These are phyloP conservation scores for Datura wrightii DNA, from an alignment of 257 asterid genomes.

Conservation along the genomic window DNA sequence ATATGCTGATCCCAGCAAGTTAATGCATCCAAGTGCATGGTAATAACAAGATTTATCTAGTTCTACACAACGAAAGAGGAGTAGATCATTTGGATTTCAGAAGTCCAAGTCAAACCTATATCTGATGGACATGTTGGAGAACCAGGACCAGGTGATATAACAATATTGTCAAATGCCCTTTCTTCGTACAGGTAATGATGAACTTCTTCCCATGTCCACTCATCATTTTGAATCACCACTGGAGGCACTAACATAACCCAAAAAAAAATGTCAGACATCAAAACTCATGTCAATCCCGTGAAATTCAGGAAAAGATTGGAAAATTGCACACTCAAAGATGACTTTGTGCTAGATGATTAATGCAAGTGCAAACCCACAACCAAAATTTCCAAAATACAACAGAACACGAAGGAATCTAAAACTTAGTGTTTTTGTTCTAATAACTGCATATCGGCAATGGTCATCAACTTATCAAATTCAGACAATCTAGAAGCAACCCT, in stretches of 20 bases:
- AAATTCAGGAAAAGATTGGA: constrained; percentile 11
- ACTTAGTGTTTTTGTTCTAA: background rate
- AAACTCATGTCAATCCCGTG: background rate
- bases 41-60: constrained; percentile 18
- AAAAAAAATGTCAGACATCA: background rate
- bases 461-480: constrained; percentile 12
- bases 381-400: constrained; percentile 14
- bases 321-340: constrained; percentile 19
- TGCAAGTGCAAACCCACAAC: background rate
- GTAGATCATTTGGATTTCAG: background rate
- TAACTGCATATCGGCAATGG: background rate
- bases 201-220: constrained; percentile 93
- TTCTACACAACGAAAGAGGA: constrained; percentile 25
- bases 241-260: constrained; percentile 79
- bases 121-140: constrained; percentile 89
- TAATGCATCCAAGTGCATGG: background rate
- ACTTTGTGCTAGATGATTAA: constrained; percentile 24
- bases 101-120: constrained; percentile 61
- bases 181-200: constrained; percentile 72
- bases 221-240: constrained; percentile 87
- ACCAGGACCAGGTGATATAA: constrained; percentile 99
- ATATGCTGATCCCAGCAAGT: background rate
- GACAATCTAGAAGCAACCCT: constrained; percentile 14
- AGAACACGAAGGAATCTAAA: constrained; percentile 14
- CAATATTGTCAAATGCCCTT: constrained; percentile 89